Percentiles rank a stretch among this genome's conserved stretches.
Conservation (phyloP, 2,329 filamentous ascomycete species). For the Xylariaceae sp. region DNA sequence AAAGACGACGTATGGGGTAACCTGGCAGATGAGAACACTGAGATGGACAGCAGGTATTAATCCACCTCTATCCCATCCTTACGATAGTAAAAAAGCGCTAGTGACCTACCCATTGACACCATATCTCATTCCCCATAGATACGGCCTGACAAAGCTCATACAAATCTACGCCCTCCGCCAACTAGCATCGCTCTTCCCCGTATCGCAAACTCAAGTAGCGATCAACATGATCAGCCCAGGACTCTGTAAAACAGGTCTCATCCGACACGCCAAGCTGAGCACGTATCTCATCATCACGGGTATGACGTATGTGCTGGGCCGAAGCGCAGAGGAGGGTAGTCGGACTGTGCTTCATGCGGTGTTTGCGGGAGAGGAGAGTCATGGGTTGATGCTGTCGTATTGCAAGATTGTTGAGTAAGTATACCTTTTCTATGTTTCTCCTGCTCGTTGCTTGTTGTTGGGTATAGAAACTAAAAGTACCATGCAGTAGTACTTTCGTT, state of each 20-base stretch:
- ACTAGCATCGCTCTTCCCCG: constrained; percentile 22
- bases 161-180: constrained; percentile 25
- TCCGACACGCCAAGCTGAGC: neutral
- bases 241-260: constrained; percentile 25
- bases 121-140: constrained; percentile 17
- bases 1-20: constrained; percentile 1
- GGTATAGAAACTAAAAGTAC: neutral
- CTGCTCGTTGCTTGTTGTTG: neutral
- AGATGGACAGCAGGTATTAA: constrained; percentile 1
- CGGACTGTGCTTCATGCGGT: constrained; percentile 1
- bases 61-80: constrained; percentile 11
- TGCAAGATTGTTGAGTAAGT: constrained; percentile 3
- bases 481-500: neutral
- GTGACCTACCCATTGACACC: too few relatives aligned
- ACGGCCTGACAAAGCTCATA: constrained; percentile 28
- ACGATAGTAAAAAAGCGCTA: too few relatives aligned
- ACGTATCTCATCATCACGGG: neutral
- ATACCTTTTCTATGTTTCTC: neutral
- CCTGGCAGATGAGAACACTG: constrained; percentile 1
- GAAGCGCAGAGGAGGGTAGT: constrained; percentile 3
- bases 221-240: constrained; percentile 31
- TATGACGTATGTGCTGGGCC: neutral
- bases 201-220: constrained; percentile 27
- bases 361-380: neutral
- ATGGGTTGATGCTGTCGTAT: neutral